Evolutionary conservation across 176 grass and related monocot species (phyloP), one percentile per base, ranked within the genome.

Genomic region (Bolboschoenus planiculmis): DNA sequence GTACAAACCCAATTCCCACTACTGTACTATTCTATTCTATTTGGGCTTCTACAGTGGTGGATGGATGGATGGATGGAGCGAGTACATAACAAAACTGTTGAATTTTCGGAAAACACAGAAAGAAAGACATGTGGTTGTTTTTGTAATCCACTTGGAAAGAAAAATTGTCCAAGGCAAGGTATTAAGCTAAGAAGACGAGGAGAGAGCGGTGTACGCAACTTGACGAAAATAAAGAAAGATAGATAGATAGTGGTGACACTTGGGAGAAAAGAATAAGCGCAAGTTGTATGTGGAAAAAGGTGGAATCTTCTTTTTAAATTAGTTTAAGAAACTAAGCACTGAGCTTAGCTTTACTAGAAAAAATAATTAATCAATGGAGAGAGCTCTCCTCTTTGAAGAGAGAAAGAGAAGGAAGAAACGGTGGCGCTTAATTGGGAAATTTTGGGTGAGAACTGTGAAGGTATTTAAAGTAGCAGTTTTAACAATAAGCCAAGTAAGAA

Each of bases 211-310:
- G 29, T 35, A 79, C 47, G 43, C 75, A 80, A 80, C 54, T 80
- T 80, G 78, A n/a, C n/a, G 5, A 37, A 59, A 60, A 74, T 34
- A 59, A 65, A 43, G 26, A n/a, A n/a, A n/a, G n/a, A n/a, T n/a
- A n/a, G n/a, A n/a, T n/a, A 47, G 58, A 82, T 60, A 65, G 79
- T 65, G 79, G 79, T 61, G 53, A 50, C 72, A 76, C 72, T 76
- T 51, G 72, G 72, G 24, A 50, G n/a, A 26, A 47, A 63, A 64
- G 79, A 81, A 81, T 2, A 81, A 42, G 79, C 23, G 36, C 79
- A 81, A 81, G 39, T 82, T 82, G 79, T 23, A 61, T 31, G 68
- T 9, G 59, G 58, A 82, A 82, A 81, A 82, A 82, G 80, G 60
- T 63, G 16, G 60, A 60, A 46, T 63, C 29, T 81, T 61, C 66